Conservation (phyloP, 2,329 filamentous ascomycete genomes). For the Fusarium burgessii region DNA sequence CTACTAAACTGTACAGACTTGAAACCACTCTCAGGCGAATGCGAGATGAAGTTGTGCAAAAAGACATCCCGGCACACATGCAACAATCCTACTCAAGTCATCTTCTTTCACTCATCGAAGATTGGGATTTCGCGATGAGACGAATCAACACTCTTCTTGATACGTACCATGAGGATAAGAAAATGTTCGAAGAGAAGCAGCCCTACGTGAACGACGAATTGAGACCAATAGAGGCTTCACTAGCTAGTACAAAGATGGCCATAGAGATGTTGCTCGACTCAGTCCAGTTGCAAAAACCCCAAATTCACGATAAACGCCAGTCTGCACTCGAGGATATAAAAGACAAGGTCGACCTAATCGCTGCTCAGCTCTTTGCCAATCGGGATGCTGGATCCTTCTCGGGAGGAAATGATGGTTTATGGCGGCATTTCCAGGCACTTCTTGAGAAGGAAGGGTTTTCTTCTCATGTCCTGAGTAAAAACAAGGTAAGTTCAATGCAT, state of each 20-base stretch:
- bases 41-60: neutral
- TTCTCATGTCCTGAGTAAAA: neutral
- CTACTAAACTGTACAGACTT: neutral
- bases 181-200: neutral
- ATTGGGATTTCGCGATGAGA: neutral
- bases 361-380: neutral
- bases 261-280: fast-evolving
- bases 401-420: neutral
- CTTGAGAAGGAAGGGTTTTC: neutral
- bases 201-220: neutral
- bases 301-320: fast-evolving
- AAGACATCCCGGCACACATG: neutral
- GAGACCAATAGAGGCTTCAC: neutral
- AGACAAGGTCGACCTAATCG: neutral
- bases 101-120: neutral
- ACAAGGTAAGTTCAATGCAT: neutral
- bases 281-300: neutral
- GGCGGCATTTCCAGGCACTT: neutral
- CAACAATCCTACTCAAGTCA: neutral
- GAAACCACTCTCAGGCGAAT: neutral
- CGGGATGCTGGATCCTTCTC: neutral
- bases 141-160: neutral
- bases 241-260: neutral
- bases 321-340: neutral
- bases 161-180: neutral